A percentile compares a stretch with the other conserved stretches of the same genome.
Conservation (phyloP, 1,284 basidiomycete genomes). For the Cutaneotrichosporon sp. region DNA sequence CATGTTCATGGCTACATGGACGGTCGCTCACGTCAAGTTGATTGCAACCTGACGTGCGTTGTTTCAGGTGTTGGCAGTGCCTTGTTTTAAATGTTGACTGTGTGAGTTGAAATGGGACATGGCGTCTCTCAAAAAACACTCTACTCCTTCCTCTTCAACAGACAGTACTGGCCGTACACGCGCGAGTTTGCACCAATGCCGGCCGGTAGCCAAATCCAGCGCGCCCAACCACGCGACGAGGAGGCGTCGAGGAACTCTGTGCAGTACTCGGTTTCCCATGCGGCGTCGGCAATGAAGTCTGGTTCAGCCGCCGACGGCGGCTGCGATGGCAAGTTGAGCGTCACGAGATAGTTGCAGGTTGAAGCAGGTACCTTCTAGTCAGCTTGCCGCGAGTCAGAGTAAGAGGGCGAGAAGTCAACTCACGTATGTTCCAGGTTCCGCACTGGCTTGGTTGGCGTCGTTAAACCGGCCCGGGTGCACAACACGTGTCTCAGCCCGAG, state of each 20-base stretch:
- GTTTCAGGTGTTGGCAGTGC: no score
- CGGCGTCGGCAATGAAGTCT: slow-evolving; percentile 55
- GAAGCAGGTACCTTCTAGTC: slow-evolving; percentile 60
- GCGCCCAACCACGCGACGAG: slow-evolving; percentile 64
- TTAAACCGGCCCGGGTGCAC: slow-evolving; percentile 66
- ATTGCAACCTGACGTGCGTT: no score
- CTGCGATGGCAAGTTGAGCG: slow-evolving; percentile 72
- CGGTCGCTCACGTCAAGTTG: no score
- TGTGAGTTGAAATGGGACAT: no score
- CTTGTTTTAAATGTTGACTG: no score
- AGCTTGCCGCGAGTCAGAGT: no score
- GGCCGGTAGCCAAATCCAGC: slow-evolving; percentile 72
- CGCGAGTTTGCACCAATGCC: slow-evolving; percentile 46
- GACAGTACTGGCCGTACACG: slow-evolving; percentile 53
- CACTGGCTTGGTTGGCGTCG: slow-evolving; percentile 70
- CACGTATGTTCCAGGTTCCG: slow-evolving; percentile 71
- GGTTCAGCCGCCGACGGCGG: slow-evolving; percentile 62
- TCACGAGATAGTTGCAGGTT: slow-evolving; percentile 78
- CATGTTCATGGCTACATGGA: no score
- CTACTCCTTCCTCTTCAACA: slow-evolving; percentile 42
- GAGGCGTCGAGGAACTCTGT: slow-evolving; percentile 71
- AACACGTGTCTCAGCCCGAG: slow-evolving; percentile 61
- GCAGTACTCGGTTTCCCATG: slow-evolving; percentile 73
- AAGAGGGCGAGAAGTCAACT: slow-evolving; percentile 37
- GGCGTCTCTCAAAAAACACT: no score